Percentiles rank a stretch among this genome's conserved stretches.
phyloP scores from a whole-genome alignment of 352 stramenopile genomes.

The Phytophthora colocasiae region DNA sequence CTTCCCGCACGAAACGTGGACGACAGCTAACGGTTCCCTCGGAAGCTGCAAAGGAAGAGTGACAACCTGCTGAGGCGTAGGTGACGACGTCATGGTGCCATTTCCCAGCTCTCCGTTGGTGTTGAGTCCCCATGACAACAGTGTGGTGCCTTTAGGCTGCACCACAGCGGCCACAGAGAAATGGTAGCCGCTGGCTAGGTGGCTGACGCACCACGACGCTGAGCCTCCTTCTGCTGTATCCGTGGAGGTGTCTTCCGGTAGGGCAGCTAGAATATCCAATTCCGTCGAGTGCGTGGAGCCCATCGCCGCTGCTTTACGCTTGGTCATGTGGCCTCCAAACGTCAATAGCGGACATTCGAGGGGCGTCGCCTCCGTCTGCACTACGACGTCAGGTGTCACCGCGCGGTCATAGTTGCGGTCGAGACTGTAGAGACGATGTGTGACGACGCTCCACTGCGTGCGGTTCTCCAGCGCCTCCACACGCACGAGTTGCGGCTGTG shows the following conservation, averaged over 20 bases:
- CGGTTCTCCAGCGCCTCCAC: conserved; percentile 62
- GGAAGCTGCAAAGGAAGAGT: conserved; percentile 44
- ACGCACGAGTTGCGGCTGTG: conserved; percentile 67
- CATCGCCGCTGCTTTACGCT: conserved; percentile 48
- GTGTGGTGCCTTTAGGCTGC: conserved; percentile 42
- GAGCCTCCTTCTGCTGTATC: conserved; percentile 1
- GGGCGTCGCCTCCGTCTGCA: conserved; percentile 50
- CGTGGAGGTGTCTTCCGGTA: conserved; percentile 12
- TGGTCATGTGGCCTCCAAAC: conserved; percentile 54
- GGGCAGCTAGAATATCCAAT: conserved; percentile 45
- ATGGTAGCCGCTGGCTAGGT: conserved; percentile 62
- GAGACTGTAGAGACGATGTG: conserved; percentile 71
- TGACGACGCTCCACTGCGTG: conserved; percentile 55
- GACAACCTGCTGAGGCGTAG: conserved; percentile 46
- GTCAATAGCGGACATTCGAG: conserved; percentile 49
- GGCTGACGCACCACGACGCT: conserved; percentile 53
- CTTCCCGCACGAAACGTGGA: conserved; percentile 72
- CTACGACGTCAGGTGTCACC: conserved; percentile 53
- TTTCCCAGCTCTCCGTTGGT: conserved; percentile 68
- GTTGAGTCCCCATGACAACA: conserved; percentile 68
- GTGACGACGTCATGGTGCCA: conserved; percentile 43
- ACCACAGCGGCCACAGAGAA: conserved; percentile 67
- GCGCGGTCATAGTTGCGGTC: conserved; percentile 71
- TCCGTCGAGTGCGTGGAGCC: conserved; percentile 28
- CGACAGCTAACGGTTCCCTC: conserved; percentile 49